These are phyloP conservation scores for Aphanoascus verrucosus DNA, from an alignment of 2,329 filamentous ascomycete genomes.

Conservation along the genomic window DNA sequence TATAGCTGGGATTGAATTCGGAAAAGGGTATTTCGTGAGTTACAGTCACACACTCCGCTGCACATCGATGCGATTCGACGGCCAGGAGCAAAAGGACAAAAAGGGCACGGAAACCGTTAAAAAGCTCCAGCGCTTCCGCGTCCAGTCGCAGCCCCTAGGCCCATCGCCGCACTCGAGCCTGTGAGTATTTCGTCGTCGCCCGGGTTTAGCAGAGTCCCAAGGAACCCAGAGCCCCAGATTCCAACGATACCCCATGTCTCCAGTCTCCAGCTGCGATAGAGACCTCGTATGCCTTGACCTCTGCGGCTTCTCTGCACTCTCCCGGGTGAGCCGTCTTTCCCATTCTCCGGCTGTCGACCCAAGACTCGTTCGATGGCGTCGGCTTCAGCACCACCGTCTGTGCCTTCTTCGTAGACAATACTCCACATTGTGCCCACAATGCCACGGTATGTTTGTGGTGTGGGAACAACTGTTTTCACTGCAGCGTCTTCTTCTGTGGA, in stretches of 20 bases:
- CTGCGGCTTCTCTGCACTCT: constrained; percentile 35
- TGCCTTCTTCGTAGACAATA: constrained; percentile 74
- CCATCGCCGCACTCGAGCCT: constrained; percentile 16
- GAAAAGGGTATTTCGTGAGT: not conserved
- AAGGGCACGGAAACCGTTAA: not conserved
- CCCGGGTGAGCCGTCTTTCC: constrained; percentile 24
- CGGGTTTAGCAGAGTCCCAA: constrained; percentile 30
- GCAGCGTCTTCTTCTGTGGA: constrained; percentile 8
- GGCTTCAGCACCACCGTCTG: constrained; percentile 37
- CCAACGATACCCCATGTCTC: constrained; percentile 47
- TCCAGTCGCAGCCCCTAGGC: constrained; percentile 9
- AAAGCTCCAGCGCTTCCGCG: constrained; percentile 7
- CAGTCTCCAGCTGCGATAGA: constrained; percentile 49
- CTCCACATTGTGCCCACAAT: constrained; percentile 83
- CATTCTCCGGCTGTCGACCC: constrained; percentile 23
- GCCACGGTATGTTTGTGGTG: constrained; percentile 68
- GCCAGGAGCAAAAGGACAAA: not conserved
- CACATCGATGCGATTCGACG: too few species aligned
- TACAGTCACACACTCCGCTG: not conserved
- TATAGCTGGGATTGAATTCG: not conserved
- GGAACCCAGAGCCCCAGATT: constrained; percentile 42
- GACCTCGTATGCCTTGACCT: constrained; percentile 45
- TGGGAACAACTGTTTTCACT: constrained; percentile 67
- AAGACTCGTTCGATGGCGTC: constrained; percentile 32
- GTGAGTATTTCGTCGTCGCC: constrained; percentile 28